Percentiles rank a stretch among this genome's conserved stretches.
These are phyloP conservation scores for Microsporum ferrugineum DNA, from an alignment of 2,329 filamentous ascomycete genomes.

Conservation along the genomic window DNA sequence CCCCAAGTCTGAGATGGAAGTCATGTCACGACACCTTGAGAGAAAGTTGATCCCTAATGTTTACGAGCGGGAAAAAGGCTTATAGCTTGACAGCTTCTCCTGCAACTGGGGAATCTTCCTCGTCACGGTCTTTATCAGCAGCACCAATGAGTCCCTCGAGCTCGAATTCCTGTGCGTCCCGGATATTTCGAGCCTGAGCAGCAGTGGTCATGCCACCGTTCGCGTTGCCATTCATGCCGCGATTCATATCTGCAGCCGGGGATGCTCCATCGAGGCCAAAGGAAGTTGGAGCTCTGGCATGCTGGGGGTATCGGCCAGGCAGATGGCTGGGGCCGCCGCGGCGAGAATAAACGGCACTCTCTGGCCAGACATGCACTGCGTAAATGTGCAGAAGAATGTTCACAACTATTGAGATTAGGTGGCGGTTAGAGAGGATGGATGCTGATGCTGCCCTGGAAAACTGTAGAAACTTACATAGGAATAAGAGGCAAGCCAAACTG, in stretches of 20 bases:
- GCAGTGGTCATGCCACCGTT: conserved; percentile 37
- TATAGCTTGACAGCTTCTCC: not conserved
- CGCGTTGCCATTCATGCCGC: conserved; percentile 25
- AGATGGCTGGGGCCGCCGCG: not conserved
- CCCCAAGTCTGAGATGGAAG: not conserved
- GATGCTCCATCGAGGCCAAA: conserved; percentile 1
- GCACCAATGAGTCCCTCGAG: conserved; percentile 61
- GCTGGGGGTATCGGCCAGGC: conserved; percentile 3
- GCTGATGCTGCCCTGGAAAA: conserved; percentile 9
- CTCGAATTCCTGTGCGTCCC: conserved; percentile 87
- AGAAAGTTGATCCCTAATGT: not conserved
- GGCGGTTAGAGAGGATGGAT: conserved; percentile 4
- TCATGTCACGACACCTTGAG: not conserved
- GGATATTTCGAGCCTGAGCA: conserved; percentile 43
- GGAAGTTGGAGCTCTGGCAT: conserved; percentile 3
- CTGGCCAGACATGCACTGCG: conserved; percentile 49
- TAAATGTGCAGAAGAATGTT: conserved; percentile 80
- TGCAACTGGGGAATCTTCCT: conserved; percentile 19
- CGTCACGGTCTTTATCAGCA: conserved; percentile 22
- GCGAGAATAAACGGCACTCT: conserved; percentile 20
- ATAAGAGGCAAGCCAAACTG: conserved; percentile 79
- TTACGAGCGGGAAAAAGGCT: not conserved
- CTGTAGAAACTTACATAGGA: conserved; percentile 53
- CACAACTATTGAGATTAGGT: conserved; percentile 43
- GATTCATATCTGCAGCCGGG: not conserved